Conservation (phyloP, 2,329 filamentous ascomycete genomes). For the Teratosphaeria pseudoeucalypti region DNA sequence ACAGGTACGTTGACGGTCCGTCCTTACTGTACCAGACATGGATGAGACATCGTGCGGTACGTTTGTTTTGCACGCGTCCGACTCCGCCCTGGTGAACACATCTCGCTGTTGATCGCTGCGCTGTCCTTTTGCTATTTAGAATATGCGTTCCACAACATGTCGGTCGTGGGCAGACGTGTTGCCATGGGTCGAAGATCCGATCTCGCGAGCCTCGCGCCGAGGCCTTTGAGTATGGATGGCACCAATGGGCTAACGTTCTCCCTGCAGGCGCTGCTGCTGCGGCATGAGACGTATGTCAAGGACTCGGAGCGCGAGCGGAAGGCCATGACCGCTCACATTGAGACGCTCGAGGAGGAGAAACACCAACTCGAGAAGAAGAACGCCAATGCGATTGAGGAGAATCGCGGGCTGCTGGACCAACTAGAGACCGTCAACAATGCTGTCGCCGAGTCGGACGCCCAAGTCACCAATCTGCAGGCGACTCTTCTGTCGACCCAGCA, state of each 20-base stretch:
- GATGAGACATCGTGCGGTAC: not conserved
- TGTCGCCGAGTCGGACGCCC: conserved; percentile 69
- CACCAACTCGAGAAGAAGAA: conserved; percentile 61
- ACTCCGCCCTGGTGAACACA: not conserved
- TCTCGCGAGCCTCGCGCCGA: conserved; percentile 3
- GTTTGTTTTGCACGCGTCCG: not conserved
- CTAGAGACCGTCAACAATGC: conserved; percentile 73
- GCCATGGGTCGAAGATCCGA: conserved; percentile 4
- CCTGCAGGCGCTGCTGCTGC: conserved; percentile 74
- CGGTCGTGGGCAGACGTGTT: not conserved
- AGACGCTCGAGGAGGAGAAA: conserved; percentile 65
- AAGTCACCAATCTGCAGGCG: conserved; percentile 65
- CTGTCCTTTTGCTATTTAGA: not conserved
- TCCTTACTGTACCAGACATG: conserved; percentile 1
- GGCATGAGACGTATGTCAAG: conserved; percentile 89
- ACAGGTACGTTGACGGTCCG: conserved; percentile 57
- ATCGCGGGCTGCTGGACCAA: conserved; percentile 68
- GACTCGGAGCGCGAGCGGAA: conserved; percentile 79
- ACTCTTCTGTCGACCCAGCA: conserved; percentile 68
- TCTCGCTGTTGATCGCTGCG: not conserved
- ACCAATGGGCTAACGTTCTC: conserved; percentile 58
- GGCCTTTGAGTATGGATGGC: conserved; percentile 5
- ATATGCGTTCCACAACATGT: not conserved
- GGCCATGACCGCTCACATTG: conserved; percentile 62
- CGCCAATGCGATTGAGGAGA: conserved; percentile 69